Percentiles rank a stretch among this genome's conserved stretches.
These are phyloP conservation scores for Alternaria metachromatica DNA, from an alignment of 2,329 filamentous ascomycete species.

Conservation along the genomic window DNA sequence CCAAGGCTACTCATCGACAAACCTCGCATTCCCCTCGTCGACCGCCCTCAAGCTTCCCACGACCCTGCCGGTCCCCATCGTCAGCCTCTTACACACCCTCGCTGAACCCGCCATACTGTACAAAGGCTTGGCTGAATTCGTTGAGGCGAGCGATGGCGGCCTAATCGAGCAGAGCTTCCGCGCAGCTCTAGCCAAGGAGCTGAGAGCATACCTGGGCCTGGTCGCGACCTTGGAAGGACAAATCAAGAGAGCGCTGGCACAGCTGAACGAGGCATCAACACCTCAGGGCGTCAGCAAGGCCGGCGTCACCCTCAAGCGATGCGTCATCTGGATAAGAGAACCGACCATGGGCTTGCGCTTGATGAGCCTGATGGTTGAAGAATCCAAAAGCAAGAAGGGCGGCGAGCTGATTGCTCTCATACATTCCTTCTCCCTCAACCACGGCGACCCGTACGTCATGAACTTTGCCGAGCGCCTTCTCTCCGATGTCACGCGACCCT, in stretches of 20 bases:
- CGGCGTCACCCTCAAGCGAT: conserved; percentile 92
- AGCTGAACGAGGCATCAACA: conserved; percentile 72
- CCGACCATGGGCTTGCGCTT: conserved; percentile 93
- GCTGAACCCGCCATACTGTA: conserved; percentile 96
- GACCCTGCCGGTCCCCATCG: conserved; percentile 80
- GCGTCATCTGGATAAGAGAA: conserved; percentile 96
- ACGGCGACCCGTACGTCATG: conserved; percentile 93
- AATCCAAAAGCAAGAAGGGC: conserved; percentile 81
- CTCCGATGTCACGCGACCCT: conserved; percentile 85
- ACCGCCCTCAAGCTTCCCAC: conserved; percentile 76
- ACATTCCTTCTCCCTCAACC: conserved; percentile 88
- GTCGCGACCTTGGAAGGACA: conserved; percentile 93
- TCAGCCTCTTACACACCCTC: conserved; percentile 86
- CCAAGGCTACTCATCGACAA: conserved; percentile 87
- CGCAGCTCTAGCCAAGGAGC: conserved; percentile 81
- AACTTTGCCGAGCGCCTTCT: conserved; percentile 91
- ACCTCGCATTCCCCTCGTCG: conserved; percentile 75
- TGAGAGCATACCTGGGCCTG: conserved; percentile 87
- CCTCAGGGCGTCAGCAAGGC: conserved; percentile 79
- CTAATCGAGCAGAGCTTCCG: conserved; percentile 91
- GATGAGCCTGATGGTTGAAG: conserved; percentile 93
- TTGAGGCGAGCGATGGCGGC: conserved; percentile 79
- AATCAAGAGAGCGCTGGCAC: conserved; percentile 80
- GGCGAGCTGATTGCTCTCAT: conserved; percentile 94
- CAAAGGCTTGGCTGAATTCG: conserved; percentile 78